phyloP scores from a whole-genome alignment of 2,329 filamentous ascomycete species.

The Monosporascus sp. region DNA sequence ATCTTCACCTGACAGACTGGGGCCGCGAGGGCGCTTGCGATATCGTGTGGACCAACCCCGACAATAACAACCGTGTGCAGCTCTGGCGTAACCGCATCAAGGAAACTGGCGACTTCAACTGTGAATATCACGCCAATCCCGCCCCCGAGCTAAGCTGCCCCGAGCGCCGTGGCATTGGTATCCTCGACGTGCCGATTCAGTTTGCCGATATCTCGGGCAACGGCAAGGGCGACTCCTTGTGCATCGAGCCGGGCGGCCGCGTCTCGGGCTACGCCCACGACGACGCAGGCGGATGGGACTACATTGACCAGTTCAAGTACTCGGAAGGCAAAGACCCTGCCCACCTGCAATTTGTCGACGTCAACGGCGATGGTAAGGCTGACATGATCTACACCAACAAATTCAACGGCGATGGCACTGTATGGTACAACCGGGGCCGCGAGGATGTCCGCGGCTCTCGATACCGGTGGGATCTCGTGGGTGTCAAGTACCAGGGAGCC shows the following conservation, averaged over 20 bases:
- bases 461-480: too few relatives aligned
- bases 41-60: conserved; percentile 24
- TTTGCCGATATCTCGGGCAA: conserved; percentile 29
- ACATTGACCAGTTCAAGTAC: too few relatives aligned
- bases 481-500: too few relatives aligned
- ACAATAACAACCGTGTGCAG: conserved; percentile 16
- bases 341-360: too few relatives aligned
- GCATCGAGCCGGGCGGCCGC: conserved; percentile 23
- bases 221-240: conserved; percentile 27
- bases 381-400: too few relatives aligned
- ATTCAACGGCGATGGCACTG: too few relatives aligned
- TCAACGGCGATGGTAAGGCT: too few relatives aligned
- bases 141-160: conserved; percentile 11
- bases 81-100: conserved; percentile 21
- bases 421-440: too few relatives aligned
- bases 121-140: conserved; percentile 4
- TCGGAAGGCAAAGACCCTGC: too few relatives aligned
- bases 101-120: conserved; percentile 5
- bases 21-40: conserved; percentile 32
- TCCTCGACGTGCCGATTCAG: conserved; percentile 21
- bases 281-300: too few relatives aligned
- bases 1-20: conserved; percentile 31
- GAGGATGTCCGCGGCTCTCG: too few relatives aligned
- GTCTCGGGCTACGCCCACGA: conserved; percentile 21
- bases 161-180: conserved; percentile 18